phyloP scores from a whole-genome alignment of 1,284 basidiomycete genomes.

The Boletus mariae region DNA sequence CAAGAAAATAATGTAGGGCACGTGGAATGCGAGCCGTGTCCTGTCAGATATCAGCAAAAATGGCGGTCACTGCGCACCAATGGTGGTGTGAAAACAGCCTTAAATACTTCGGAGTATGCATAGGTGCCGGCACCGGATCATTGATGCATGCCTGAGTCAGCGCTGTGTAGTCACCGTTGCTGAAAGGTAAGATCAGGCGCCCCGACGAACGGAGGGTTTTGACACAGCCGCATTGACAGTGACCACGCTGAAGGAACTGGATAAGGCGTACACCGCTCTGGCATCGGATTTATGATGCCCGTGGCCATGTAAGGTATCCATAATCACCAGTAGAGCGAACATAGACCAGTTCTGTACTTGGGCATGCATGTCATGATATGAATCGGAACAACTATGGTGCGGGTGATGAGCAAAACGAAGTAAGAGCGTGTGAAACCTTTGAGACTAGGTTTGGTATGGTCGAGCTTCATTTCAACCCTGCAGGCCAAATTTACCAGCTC shows the following conservation, averaged over 20 bases:
- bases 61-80: not conserved
- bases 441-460: not conserved
- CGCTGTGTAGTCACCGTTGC: not conserved
- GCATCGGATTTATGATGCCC: not conserved
- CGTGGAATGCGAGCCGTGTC: not conserved
- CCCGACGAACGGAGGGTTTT: not conserved
- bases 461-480: too few relatives aligned
- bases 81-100: not conserved
- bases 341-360: not conserved
- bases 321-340: not conserved
- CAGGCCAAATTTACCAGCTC: too few relatives aligned
- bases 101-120: constrained; percentile 1
- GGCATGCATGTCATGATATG: not conserved
- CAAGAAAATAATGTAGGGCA: not conserved
- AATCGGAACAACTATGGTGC: too few relatives aligned
- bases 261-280: not conserved
- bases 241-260: not conserved
- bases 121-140: constrained; percentile 2
- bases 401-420: not conserved
- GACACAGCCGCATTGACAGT: not conserved
- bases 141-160: constrained; percentile 1
- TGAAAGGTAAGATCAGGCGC: not conserved
- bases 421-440: not conserved
- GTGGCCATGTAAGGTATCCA: not conserved
- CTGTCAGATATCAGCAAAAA: not conserved